A percentile compares a stretch with the other conserved stretches of the same genome.
Evolutionary conservation across 2,329 filamentous ascomycete species (phyloP).

Genomic region (Beauveria scarabaeidicola): DNA sequence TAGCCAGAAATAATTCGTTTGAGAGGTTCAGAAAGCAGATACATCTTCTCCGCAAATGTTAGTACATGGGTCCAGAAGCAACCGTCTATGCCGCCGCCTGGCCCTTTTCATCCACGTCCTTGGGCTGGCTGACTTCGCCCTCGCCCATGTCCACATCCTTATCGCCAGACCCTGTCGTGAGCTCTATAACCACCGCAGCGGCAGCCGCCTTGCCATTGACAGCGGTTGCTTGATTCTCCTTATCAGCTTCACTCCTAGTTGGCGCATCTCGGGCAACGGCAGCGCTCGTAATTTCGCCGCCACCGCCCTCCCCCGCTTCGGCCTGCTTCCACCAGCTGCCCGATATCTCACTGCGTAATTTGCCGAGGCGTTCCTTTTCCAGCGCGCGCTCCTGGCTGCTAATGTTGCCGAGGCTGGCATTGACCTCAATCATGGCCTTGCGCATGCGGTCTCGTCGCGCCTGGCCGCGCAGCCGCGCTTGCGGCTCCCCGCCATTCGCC

Average conservation of each 20-base stretch:
- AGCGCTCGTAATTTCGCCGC: conserved; percentile 16
- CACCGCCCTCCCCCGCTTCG: conserved; percentile 15
- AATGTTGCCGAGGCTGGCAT: conserved; percentile 26
- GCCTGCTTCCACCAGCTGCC: conserved; percentile 28
- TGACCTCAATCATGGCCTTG: conserved; percentile 45
- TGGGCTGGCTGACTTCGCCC: conserved; percentile 13
- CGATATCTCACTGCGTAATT: conserved; percentile 23
- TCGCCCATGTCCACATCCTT: conserved; percentile 28
- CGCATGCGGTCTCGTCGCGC: conserved; percentile 48
- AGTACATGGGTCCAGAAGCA: neutral
- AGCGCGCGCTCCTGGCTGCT: conserved; percentile 19
- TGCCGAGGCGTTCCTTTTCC: conserved; percentile 18
- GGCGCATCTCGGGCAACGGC: conserved; percentile 12
- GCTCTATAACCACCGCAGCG: neutral
- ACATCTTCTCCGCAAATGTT: neutral
- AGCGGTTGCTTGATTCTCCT: conserved; percentile 34
- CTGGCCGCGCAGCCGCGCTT: conserved; percentile 47
- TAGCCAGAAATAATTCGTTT: neutral
- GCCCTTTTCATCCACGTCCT: conserved; percentile 1
- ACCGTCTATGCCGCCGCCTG: conserved; percentile 3
- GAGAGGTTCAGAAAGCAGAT: neutral
- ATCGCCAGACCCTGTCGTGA: conserved; percentile 4
- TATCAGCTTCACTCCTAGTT: conserved; percentile 30
- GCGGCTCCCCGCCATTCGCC: conserved; percentile 58
- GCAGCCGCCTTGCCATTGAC: conserved; percentile 1